Conservation (phyloP, 2,329 filamentous ascomycete species). For the Ophiostoma ulmi region DNA sequence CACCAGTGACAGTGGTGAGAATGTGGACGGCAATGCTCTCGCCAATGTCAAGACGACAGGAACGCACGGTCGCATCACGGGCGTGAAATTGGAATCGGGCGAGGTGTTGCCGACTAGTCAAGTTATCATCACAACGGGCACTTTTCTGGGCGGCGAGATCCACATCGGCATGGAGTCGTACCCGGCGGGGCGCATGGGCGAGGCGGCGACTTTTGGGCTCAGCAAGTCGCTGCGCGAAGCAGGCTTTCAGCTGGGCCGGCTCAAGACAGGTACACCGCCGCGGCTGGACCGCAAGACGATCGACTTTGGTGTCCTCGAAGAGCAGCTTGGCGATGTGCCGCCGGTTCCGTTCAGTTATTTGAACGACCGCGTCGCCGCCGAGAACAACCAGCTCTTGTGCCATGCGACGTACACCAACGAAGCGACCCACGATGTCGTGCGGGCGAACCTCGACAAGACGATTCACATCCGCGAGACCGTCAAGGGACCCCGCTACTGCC, state of each 20-base stretch:
- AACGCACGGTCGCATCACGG: conserved; percentile 62
- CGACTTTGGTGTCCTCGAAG: conserved; percentile 65
- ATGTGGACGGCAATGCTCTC: conserved; percentile 33
- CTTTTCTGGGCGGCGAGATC: conserved; percentile 91
- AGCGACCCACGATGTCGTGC: conserved; percentile 74
- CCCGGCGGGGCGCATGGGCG: conserved; percentile 86
- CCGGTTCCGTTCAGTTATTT: conserved; percentile 89
- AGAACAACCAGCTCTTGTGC: conserved; percentile 74
- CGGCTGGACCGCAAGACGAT: conserved; percentile 78
- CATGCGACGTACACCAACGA: conserved; percentile 84
- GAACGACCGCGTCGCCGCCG: conserved; percentile 69
- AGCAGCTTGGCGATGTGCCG: conserved; percentile 76
- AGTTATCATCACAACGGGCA: conserved; percentile 93
- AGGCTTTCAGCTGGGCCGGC: conserved; percentile 79
- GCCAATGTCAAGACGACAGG: neutral
- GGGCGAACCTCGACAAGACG: conserved; percentile 87
- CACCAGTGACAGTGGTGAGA: neutral
- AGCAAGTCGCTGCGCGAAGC: conserved; percentile 86
- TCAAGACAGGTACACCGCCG: conserved; percentile 95
- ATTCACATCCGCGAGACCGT: conserved; percentile 95
- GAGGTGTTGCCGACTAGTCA: conserved; percentile 72
- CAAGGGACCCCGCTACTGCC: conserved; percentile 90
- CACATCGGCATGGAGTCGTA: conserved; percentile 83
- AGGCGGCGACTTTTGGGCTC: conserved; percentile 85
- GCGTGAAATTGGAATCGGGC: conserved; percentile 81